These are phyloP conservation scores for Trichoderma sp. DNA, from an alignment of 2,329 filamentous ascomycete genomes.

Conservation along the genomic window DNA sequence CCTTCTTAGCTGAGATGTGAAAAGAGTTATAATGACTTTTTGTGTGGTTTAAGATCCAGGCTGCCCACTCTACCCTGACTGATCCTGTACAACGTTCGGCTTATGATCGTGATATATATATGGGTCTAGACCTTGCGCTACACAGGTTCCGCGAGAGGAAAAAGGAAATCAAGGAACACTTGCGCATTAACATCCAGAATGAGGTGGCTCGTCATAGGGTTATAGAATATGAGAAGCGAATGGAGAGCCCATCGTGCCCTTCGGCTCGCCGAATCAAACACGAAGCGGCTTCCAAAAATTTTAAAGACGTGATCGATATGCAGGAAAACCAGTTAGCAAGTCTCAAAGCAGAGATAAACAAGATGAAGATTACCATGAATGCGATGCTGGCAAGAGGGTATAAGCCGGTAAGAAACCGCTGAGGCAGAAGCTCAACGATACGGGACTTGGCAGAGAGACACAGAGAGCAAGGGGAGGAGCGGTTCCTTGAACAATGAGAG, in stretches of 20 bases:
- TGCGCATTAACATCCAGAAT: neutral
- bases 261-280: neutral
- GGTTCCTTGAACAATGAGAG: neutral
- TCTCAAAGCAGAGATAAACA: neutral
- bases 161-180: neutral
- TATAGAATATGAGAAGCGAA: neutral
- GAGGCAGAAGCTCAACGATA: neutral
- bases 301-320: neutral
- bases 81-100: neutral
- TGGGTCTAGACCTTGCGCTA: neutral
- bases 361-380: neutral
- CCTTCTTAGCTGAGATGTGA: neutral
- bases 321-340: neutral
- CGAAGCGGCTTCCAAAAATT: neutral
- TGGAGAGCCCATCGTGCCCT: neutral
- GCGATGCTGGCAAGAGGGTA: neutral
- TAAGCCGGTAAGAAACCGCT: neutral
- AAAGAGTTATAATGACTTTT: neutral
- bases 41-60: neutral
- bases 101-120: neutral
- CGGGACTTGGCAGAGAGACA: neutral
- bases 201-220: fast-evolving
- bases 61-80: neutral
- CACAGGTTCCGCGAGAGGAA: neutral
- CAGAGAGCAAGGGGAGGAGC: neutral